Percentiles rank a stretch among this genome's conserved stretches.
Conservation (phyloP, 2,329 filamentous ascomycete genomes). For the Dactylellina leptospora region DNA sequence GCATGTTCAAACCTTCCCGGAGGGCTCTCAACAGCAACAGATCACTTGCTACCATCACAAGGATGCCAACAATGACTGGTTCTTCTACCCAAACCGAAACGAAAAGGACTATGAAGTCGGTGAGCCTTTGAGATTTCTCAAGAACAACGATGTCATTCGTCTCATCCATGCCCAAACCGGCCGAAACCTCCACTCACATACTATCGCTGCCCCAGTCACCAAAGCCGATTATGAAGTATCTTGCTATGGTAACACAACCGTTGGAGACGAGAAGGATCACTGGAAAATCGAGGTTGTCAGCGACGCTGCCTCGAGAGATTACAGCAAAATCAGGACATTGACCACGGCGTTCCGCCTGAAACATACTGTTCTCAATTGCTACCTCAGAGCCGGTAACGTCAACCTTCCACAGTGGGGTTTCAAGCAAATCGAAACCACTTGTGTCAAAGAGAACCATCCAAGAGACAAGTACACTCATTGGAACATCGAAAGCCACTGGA, state of each 20-base stretch:
- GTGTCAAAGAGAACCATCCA: conserved; percentile 90
- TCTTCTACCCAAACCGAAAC: conserved; percentile 91
- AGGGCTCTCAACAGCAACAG: conserved; percentile 93
- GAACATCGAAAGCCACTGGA: conserved; percentile 96
- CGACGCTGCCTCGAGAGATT: conserved; percentile 86
- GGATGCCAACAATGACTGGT: conserved; percentile 99
- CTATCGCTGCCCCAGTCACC: conserved; percentile 84
- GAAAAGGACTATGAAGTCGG: conserved; percentile 77
- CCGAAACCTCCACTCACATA: conserved; percentile 94
- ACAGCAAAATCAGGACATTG: conserved; percentile 84
- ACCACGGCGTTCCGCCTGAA: conserved; percentile 91
- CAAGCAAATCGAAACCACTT: conserved; percentile 98
- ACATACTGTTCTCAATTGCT: conserved; percentile 84
- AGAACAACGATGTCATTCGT: conserved; percentile 79
- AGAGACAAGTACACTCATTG: conserved; percentile 95
- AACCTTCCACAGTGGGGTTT: conserved; percentile 99
- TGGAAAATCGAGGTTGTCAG: conserved; percentile 92
- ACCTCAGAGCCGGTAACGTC: conserved; percentile 91
- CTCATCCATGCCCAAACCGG: conserved; percentile 94
- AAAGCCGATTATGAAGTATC: conserved; percentile 94
- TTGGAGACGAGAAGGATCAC: conserved; percentile 97
- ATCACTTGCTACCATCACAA: conserved; percentile 99
- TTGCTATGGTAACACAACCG: conserved; percentile 90
- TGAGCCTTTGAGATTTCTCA: conserved; percentile 75
- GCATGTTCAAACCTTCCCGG: conserved; percentile 93